These are phyloP conservation scores for Ambrosia hybrid DNA, from an alignment of 140 eudicot genomes.

Conservation along the genomic window DNA sequence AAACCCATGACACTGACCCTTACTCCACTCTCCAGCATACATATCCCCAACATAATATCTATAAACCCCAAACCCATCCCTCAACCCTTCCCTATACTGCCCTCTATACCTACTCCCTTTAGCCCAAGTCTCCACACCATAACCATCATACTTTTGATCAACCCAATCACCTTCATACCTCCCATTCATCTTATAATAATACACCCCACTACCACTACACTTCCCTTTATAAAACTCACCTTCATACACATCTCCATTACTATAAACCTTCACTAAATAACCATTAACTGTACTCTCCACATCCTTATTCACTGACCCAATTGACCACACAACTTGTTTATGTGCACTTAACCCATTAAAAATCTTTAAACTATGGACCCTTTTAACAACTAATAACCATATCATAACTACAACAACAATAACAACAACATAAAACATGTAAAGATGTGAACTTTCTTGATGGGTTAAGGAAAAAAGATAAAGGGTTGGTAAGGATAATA, in stretches of 20 bases:
- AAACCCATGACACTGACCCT: conserved; percentile 58
- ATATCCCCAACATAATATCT: conserved; percentile 60
- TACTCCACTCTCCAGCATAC: conserved; percentile 66
- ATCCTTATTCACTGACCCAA: conserved; percentile 47
- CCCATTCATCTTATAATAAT: conserved; percentile 56
- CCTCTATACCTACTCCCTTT: conserved; percentile 70
- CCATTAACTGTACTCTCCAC: conserved; percentile 38
- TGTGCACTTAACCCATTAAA: conserved; percentile 15
- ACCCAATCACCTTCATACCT: conserved; percentile 72
- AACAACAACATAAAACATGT: conserved; percentile 28
- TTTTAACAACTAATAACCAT: neutral
- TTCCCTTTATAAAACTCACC: conserved; percentile 65
- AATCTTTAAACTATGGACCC: conserved; percentile 24
- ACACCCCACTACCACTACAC: conserved; percentile 66
- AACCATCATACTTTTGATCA: conserved; percentile 65
- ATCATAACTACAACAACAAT: too few species aligned
- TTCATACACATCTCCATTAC: conserved; percentile 63
- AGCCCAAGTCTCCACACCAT: conserved; percentile 71
- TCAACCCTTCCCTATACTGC: conserved; percentile 62
- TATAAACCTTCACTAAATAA: conserved; percentile 48
- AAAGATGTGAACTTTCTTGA: conserved; percentile 29
- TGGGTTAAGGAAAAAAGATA: conserved; percentile 46
- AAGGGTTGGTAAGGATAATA: conserved; percentile 47
- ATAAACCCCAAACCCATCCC: conserved; percentile 67
- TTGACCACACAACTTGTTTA: conserved; percentile 68